Conservation (phyloP, 2,329 filamentous ascomycete species). For the Didymella keratinophila region DNA sequence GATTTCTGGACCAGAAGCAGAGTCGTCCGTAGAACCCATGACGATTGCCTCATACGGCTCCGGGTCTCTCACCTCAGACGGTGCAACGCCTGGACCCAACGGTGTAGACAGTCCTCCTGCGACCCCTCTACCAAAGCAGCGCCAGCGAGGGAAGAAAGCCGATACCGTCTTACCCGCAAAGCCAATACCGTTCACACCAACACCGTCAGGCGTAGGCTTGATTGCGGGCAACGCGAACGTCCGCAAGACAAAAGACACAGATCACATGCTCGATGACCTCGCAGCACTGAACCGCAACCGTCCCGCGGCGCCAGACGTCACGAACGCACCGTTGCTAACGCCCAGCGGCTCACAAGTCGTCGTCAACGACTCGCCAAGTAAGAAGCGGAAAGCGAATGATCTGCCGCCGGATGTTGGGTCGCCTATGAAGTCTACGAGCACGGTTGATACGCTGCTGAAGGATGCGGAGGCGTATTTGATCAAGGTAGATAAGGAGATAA, state of each 20-base stretch:
- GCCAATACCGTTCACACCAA: constrained; percentile 51
- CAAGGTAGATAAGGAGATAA: constrained; percentile 72
- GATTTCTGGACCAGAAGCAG: background rate
- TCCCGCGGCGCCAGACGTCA: constrained; percentile 68
- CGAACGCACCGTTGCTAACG: constrained; percentile 76
- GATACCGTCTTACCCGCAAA: constrained; percentile 26
- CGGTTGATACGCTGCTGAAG: constrained; percentile 74
- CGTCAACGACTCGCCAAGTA: constrained; percentile 50
- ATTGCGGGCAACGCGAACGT: constrained; percentile 50
- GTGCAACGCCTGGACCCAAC: background rate
- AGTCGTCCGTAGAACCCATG: background rate
- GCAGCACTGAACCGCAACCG: constrained; percentile 56
- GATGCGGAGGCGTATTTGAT: constrained; percentile 79
- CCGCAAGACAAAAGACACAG: constrained; percentile 8
- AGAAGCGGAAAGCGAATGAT: constrained; percentile 5
- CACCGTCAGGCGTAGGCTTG: constrained; percentile 58
- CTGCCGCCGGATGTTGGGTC: constrained; percentile 11
- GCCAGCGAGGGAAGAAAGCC: constrained; percentile 30
- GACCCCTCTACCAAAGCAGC: constrained; percentile 43
- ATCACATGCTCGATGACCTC: constrained; percentile 38
- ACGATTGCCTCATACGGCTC: background rate
- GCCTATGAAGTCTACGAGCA: constrained; percentile 48
- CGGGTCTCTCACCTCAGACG: background rate
- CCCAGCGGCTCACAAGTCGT: constrained; percentile 72
- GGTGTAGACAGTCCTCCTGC: constrained; percentile 24